These are phyloP conservation scores for Allantophomopsis lycopodina DNA, from an alignment of 2,329 filamentous ascomycete species.

Conservation along the genomic window DNA sequence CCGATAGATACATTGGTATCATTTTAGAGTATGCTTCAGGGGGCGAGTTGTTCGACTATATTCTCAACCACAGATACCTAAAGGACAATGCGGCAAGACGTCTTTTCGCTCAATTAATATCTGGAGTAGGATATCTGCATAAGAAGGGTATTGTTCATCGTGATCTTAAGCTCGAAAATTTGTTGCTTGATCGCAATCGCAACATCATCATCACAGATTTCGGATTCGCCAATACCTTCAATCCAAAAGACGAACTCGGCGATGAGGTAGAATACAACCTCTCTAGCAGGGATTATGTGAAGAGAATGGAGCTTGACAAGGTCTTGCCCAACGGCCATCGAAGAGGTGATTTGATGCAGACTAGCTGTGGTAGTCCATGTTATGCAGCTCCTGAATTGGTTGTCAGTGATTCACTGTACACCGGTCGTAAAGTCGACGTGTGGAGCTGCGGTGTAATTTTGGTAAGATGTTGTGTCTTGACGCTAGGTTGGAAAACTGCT, in stretches of 20 bases:
- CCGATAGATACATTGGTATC: constrained; percentile 92
- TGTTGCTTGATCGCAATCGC: constrained; percentile 86
- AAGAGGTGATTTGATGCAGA: constrained; percentile 95
- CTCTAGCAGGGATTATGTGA: constrained; percentile 77
- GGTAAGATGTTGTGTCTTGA: constrained; percentile 42
- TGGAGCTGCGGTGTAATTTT: constrained; percentile 99
- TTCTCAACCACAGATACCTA: constrained; percentile 88
- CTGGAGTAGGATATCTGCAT: constrained; percentile 92
- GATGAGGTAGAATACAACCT: constrained; percentile 86
- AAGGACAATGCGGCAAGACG: constrained; percentile 86
- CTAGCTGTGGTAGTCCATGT: constrained; percentile 94
- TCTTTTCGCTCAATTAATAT: constrained; percentile 89
- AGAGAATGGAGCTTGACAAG: constrained; percentile 72
- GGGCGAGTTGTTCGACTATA: constrained; percentile 96
- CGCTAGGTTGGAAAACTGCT: constrained; percentile 6
- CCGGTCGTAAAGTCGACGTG: constrained; percentile 92
- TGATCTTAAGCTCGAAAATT: constrained; percentile 90
- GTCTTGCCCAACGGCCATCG: constrained; percentile 61
- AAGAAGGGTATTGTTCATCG: constrained; percentile 98
- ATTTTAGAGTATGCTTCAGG: constrained; percentile 97
- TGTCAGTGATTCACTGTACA: constrained; percentile 94
- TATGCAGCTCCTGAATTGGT: constrained; percentile 96
- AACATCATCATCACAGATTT: constrained; percentile 99
- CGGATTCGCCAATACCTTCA: constrained; percentile 96
- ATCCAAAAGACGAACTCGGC: constrained; percentile 71